Percentiles rank a stretch among this genome's conserved stretches.
Evolutionary conservation across 2,329 filamentous ascomycete genomes (phyloP).

Genomic region (Xylariaceae sp.): DNA sequence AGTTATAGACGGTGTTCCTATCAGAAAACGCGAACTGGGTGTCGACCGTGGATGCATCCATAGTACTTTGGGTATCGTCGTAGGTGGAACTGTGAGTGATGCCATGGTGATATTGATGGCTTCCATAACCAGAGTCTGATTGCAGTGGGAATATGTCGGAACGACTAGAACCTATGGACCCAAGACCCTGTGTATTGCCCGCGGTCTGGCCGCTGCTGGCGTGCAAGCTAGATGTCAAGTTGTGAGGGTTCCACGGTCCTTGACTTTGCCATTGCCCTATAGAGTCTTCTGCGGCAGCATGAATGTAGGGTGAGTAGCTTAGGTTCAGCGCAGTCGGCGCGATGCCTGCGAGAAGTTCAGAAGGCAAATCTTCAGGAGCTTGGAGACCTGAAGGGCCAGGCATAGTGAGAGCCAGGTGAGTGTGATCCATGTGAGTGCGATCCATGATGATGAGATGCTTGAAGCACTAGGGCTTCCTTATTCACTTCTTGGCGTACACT

Average conservation of each 20-base stretch:
- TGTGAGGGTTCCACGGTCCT: slow-evolving; percentile 41
- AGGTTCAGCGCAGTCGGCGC: slow-evolving; percentile 5
- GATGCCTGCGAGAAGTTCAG: slow-evolving; percentile 14
- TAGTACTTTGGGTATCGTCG: slow-evolving; percentile 39
- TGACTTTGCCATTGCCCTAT: slow-evolving; percentile 35
- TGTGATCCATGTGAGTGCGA: slow-evolving; percentile 5
- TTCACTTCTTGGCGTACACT: neutral
- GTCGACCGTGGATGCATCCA: slow-evolving; percentile 33
- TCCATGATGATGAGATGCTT: slow-evolving; percentile 11
- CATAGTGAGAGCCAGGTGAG: slow-evolving; percentile 22
- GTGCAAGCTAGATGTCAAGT: slow-evolving; percentile 31
- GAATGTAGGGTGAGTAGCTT: slow-evolving; percentile 2
- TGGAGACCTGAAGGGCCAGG: slow-evolving; percentile 20
- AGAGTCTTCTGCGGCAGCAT: slow-evolving; percentile 20
- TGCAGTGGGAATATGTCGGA: slow-evolving; percentile 27
- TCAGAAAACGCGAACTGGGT: slow-evolving; percentile 16
- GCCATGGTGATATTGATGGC: slow-evolving; percentile 38
- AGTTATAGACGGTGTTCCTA: slow-evolving; percentile 11
- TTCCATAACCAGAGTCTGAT: slow-evolving; percentile 46
- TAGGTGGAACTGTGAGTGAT: slow-evolving; percentile 41
- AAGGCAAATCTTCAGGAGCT: slow-evolving; percentile 15
- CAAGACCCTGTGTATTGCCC: slow-evolving; percentile 22
- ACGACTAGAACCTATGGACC: slow-evolving; percentile 3
- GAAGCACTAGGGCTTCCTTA: slow-evolving; percentile 2
- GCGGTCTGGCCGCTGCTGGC: slow-evolving; percentile 29